Base-by-base conservation (phyloP, 352 stramenopile species). In the Phytophthora aleatoria region DNA sequence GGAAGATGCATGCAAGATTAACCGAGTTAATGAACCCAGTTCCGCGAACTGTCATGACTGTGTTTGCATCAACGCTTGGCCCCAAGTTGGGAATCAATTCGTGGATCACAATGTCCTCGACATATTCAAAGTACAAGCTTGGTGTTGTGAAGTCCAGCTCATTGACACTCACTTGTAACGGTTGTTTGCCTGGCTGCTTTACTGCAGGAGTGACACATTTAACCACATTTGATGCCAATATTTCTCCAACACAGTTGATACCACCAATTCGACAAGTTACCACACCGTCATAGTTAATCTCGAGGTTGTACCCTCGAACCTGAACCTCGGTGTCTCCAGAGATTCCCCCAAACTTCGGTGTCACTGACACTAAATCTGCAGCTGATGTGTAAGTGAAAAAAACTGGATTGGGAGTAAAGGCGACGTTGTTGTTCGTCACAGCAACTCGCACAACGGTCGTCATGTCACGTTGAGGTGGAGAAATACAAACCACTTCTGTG, bases 301-400 rank as follows among this genome's bases (percentile, higher is more conserved):
- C 79, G 1, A 88, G 36, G 50, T 92, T 83, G 58, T 81, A 89
- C 44, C 71, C 82, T 16, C 77, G 77, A 45, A 93, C 52, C 2
- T 90, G 53, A 20, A 95, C 39, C 8, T 62, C 38, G 0, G 85
- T 94, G 0, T 81, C 85, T 8, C 87, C 87, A 52, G 12, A 20
- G 3, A 81, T n/a, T 11, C 79, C 73, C 1, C 85, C 87, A 31
- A 71, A 79, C 1, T 31, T 57, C 16, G 89, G 88, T 2, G 73
- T 78, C 5, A 94, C 49, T 0, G 80, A 88, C 16, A 90, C 66
- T 4, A 95, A 41, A 45, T 84, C 70, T 11, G 69, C 67, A 0
- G 61, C 42, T 1, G 71, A 66, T 0, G 82, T 92, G 69, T 94
- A 97, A 6, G 73, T 90, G 64, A 94, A 96, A 64, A 92, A 94